Conservation (phyloP, 495 filamentous ascomycete genomes). For the Durotheca rogersii region DNA sequence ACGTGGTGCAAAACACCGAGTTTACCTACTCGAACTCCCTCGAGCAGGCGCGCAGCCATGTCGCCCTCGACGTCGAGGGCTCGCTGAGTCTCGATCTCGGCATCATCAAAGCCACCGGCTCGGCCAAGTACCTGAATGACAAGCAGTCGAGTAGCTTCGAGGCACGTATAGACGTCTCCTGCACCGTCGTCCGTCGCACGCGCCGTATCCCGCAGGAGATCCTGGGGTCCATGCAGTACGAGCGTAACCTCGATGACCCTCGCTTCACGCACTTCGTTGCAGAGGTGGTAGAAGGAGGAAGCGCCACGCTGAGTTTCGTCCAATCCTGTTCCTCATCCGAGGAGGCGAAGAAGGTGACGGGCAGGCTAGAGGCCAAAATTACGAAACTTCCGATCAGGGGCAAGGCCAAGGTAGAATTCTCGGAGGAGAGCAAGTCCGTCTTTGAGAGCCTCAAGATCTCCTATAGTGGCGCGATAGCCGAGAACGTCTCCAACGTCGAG, state of each 20-base stretch:
- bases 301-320: slow-evolving; percentile 1
- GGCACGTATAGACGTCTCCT: slow-evolving; percentile 3
- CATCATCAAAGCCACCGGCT: slow-evolving; percentile 6
- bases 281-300: background rate
- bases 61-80: slow-evolving; percentile 1
- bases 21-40: slow-evolving; percentile 6
- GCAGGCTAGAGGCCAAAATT: background rate
- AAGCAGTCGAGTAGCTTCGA: slow-evolving; percentile 4
- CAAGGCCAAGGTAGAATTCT: background rate
- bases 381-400: background rate
- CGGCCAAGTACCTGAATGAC: slow-evolving; percentile 5
- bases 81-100: slow-evolving; percentile 4
- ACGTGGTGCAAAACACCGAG: background rate
- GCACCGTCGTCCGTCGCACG: slow-evolving; percentile 5
- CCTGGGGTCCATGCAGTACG: background rate
- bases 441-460: background rate
- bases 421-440: background rate
- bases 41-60: slow-evolving; percentile 4
- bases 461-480: slow-evolving; percentile 6
- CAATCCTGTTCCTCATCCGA: background rate
- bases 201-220: background rate
- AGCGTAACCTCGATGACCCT: background rate
- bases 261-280: slow-evolving; percentile 1
- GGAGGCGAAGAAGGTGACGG: slow-evolving; percentile 1
- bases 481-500: slow-evolving; percentile 4